phyloP scores from a whole-genome alignment of 495 filamentous ascomycete genomes.

The Penicillium argentinense region DNA sequence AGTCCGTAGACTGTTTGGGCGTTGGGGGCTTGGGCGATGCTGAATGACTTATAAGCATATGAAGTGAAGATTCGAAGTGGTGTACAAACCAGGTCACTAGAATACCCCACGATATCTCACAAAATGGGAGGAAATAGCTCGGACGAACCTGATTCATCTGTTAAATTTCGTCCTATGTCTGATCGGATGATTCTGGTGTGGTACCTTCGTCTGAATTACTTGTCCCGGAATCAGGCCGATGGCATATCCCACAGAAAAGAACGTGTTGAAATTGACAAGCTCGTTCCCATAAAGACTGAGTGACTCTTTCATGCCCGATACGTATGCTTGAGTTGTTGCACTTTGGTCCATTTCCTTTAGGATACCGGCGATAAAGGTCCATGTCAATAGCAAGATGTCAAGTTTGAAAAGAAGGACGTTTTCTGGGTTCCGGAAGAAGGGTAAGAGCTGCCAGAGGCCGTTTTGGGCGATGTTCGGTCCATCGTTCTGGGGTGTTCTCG shows the following conservation, averaged over 20 bases:
- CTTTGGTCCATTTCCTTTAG: slow-evolving; percentile 11
- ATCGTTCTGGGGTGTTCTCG: too few relatives aligned
- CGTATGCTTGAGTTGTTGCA: slow-evolving; percentile 4
- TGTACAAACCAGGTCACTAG: slow-evolving; percentile 5
- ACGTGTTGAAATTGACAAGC: slow-evolving; percentile 5
- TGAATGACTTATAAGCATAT: background rate
- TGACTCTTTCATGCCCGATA: slow-evolving; percentile 9
- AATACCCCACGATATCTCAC: slow-evolving; percentile 7
- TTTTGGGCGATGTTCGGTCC: background rate
- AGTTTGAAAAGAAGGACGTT: slow-evolving; percentile 7
- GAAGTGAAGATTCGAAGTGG: background rate
- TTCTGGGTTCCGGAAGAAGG: slow-evolving; percentile 4
- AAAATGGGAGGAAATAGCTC: slow-evolving; percentile 2
- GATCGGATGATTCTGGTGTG: too few relatives aligned
- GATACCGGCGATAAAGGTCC: slow-evolving; percentile 10
- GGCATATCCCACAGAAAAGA: slow-evolving; percentile 6
- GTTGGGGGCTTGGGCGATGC: slow-evolving; percentile 11
- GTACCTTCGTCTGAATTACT: slow-evolving; percentile 8
- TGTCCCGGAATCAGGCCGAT: slow-evolving; percentile 6
- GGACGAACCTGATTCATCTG: slow-evolving; percentile 8
- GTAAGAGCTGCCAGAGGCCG: background rate
- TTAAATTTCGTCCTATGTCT: background rate
- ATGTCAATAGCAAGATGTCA: slow-evolving; percentile 7
- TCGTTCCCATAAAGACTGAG: slow-evolving; percentile 5
- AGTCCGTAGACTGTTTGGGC: slow-evolving; percentile 15